These are phyloP conservation scores for Amanita jacksonii DNA, from an alignment of 768 basidiomycete species.

Conservation along the genomic window DNA sequence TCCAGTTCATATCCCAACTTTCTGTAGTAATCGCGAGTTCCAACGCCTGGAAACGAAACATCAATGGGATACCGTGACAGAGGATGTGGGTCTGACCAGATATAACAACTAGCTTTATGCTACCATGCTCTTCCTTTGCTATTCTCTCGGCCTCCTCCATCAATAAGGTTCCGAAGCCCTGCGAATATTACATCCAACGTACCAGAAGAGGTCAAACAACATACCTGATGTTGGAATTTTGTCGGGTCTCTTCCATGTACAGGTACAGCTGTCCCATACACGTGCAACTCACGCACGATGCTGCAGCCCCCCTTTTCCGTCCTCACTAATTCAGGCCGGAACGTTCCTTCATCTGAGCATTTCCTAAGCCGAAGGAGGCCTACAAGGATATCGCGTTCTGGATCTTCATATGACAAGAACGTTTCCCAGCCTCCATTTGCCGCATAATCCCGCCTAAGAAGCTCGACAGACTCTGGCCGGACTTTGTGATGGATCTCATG, in stretches of 20 bases:
- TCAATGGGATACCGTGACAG: conserved; percentile 5
- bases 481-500: conserved; percentile 99
- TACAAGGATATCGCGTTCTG: conserved; percentile 91
- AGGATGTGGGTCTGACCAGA: conserved; percentile 53
- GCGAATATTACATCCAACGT: conserved; percentile 8
- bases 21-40: conserved; percentile 94
- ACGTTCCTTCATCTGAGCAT: conserved; percentile 96
- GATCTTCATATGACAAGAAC: conserved; percentile 98
- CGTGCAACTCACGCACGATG: conserved; percentile 93
- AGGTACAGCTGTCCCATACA: conserved; percentile 96
- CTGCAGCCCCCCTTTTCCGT: conserved; percentile 72
- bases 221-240: conserved; percentile 91
- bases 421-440: conserved; percentile 99
- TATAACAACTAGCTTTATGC: conserved; percentile 93
- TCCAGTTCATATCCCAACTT: conserved; percentile 91
- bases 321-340: conserved; percentile 81
- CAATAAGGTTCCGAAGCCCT: conserved; percentile 93
- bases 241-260: conserved; percentile 97
- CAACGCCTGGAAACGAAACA: conserved; percentile 53
- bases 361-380: conserved; percentile 88
- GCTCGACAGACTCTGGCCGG: conserved; percentile 89
- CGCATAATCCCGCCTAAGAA: conserved; percentile 89
- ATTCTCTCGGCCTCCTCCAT: conserved; percentile 99
- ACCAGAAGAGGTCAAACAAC: conserved; percentile 7
- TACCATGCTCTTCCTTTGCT: conserved; percentile 94